phyloP scores from a whole-genome alignment of 768 basidiomycete species.

The Hygrocybe punicea region DNA sequence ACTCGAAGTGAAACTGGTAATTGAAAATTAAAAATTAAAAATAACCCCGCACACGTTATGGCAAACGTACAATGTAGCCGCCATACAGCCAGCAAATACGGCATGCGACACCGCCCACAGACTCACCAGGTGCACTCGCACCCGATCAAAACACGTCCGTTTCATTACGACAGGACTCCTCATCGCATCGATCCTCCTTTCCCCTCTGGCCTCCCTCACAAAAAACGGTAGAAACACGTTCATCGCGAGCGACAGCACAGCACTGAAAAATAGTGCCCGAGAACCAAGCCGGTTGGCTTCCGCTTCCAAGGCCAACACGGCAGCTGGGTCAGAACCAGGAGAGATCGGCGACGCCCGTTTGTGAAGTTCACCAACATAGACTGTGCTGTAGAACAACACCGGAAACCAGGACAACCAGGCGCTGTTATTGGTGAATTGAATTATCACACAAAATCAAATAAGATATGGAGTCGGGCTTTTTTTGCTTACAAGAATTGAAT shows the following conservation, averaged over 20 bases:
- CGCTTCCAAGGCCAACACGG: conserved; percentile 41
- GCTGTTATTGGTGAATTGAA: conserved; percentile 34
- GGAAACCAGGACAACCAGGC: conserved; percentile 93
- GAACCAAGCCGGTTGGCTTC: conserved; percentile 82
- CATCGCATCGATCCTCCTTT: not conserved
- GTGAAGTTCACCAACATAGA: conserved; percentile 22
- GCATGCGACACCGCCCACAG: conserved; percentile 79
- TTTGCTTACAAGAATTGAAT: conserved; percentile 77
- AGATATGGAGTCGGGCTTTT: conserved; percentile 2
- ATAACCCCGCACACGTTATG: too few relatives aligned
- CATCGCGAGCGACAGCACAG: conserved; percentile 61
- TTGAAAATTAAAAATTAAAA: too few relatives aligned
- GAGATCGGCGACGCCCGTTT: conserved; percentile 16
- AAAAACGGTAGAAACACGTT: conserved; percentile 73
- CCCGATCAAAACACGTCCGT: conserved; percentile 31
- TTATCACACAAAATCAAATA: not conserved
- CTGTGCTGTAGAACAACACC: conserved; percentile 74
- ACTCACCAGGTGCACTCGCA: conserved; percentile 60
- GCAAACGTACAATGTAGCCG: conserved; percentile 78
- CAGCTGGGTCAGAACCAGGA: conserved; percentile 17
- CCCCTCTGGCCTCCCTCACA: conserved; percentile 35
- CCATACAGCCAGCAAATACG: conserved; percentile 74
- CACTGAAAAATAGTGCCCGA: conserved; percentile 74
- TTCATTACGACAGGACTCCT: conserved; percentile 9
- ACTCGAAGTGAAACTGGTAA: conserved; percentile 69